Percentiles rank a stretch among this genome's conserved stretches.
Conservation (phyloP, 225 moss, liverwort and hornwort species). For the Neckera pumila region DNA sequence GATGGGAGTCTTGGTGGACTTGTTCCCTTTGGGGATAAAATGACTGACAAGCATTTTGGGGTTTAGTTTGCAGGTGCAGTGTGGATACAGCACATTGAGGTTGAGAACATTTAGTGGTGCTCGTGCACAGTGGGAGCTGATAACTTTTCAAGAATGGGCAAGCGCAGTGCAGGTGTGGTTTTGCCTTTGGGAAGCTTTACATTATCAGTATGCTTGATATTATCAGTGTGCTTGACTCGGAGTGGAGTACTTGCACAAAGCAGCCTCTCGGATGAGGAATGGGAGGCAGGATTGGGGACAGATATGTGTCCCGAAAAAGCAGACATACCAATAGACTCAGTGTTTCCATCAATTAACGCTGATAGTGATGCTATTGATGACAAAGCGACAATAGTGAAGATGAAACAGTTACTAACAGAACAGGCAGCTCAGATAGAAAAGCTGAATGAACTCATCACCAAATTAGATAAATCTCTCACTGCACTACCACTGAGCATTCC, state of each 20-base stretch:
- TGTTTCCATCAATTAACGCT: not conserved
- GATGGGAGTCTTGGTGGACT: not conserved
- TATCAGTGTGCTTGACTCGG: not conserved
- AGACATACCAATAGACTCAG: constrained; percentile 1
- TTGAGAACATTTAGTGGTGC: not conserved
- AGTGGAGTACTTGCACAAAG: not conserved
- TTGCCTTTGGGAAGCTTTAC: not conserved
- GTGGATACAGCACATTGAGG: not conserved
- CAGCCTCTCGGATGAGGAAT: constrained; percentile 9
- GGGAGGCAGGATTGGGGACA: constrained; percentile 36
- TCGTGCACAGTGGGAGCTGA: constrained; percentile 6
- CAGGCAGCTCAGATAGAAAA: constrained; percentile 31
- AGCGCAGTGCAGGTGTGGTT: not conserved
- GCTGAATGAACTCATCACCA: constrained; percentile 21
- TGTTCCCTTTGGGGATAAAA: not conserved
- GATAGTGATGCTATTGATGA: not conserved
- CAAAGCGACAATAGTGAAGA: not conserved
- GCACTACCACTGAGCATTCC: not conserved
- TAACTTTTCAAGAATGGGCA: constrained; percentile 18
- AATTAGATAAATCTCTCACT: constrained; percentile 14
- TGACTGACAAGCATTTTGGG: not conserved
- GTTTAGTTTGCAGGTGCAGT: constrained; percentile 9
- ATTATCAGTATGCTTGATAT: constrained; percentile 9
- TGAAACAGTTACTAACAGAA: constrained; percentile 14
- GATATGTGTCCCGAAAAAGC: constrained; percentile 43